Evolutionary conservation across 495 filamentous ascomycete genomes (phyloP).

Genomic region (Penicillium silybi): DNA sequence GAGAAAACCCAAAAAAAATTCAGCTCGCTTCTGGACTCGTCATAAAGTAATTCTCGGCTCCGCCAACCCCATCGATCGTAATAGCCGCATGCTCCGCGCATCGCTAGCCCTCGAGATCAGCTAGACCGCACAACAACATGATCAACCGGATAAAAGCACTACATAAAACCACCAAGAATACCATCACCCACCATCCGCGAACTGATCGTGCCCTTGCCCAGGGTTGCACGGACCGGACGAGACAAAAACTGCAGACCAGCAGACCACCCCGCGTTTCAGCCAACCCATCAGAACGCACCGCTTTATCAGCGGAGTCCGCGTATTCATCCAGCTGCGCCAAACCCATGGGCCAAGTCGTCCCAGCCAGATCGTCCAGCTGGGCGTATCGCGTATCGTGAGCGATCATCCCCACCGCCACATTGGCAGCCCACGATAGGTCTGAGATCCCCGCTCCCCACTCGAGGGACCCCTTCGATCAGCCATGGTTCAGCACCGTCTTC

Average conservation of each 20-base stretch:
- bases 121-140: too few species aligned
- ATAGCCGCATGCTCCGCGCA: too few species aligned
- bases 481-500: constrained; percentile 10
- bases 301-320: constrained; percentile 7
- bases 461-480: constrained; percentile 7
- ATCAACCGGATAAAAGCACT: too few species aligned
- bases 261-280: neutral
- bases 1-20: too few species aligned
- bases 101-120: too few species aligned
- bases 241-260: neutral
- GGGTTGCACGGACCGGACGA: neutral
- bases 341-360: neutral
- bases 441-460: constrained; percentile 1
- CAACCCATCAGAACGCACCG: constrained; percentile 6
- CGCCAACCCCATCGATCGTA: too few species aligned
- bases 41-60: too few species aligned
- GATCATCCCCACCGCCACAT: constrained; percentile 10
- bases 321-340: neutral
- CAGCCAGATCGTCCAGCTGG: constrained; percentile 1
- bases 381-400: constrained; percentile 9
- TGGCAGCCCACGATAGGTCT: constrained; percentile 8
- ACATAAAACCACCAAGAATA: too few species aligned
- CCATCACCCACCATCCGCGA: too few species aligned
- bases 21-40: too few species aligned
- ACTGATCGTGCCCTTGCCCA: too few species aligned